A percentile compares a stretch with the other conserved stretches of the same genome.
phyloP scores from a whole-genome alignment of 352 stramenopile genomes.

The Halophytophthora batemanensis region DNA sequence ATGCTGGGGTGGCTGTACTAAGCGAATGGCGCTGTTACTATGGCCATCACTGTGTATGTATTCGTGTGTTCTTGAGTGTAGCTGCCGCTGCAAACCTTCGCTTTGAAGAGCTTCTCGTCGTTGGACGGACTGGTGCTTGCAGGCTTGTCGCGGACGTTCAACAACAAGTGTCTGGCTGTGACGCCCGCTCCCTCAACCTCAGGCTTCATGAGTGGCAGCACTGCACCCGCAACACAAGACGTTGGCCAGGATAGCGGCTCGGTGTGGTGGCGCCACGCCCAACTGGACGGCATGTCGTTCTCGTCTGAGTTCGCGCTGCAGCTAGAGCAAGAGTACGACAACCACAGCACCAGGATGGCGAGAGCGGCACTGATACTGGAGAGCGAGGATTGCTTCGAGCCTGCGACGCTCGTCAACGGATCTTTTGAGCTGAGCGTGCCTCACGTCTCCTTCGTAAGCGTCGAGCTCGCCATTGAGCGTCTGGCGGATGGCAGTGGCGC shows the following conservation, averaged over 20 bases:
- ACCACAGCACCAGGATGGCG: conserved; percentile 16
- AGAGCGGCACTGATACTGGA: conserved; percentile 33
- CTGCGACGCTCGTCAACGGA: conserved; percentile 27
- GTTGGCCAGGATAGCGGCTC: conserved; percentile 23
- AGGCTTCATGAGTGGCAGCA: background rate
- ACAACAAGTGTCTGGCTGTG: conserved; percentile 31
- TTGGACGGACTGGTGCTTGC: conserved; percentile 27
- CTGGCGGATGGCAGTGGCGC: conserved; percentile 20
- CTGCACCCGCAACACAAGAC: conserved; percentile 1
- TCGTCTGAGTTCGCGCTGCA: conserved; percentile 41
- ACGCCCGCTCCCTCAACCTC: background rate
- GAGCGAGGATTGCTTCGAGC: conserved; percentile 27
- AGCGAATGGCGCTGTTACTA: background rate
- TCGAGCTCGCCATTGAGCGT: conserved; percentile 28
- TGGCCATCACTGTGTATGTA: too few relatives aligned
- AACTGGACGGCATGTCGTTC: conserved; percentile 35
- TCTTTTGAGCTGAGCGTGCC: conserved; percentile 35
- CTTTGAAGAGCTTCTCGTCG: conserved; percentile 38
- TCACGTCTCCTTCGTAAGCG: conserved; percentile 18
- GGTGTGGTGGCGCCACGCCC: conserved; percentile 49
- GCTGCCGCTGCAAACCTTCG: conserved; percentile 61
- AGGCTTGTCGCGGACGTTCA: conserved; percentile 20
- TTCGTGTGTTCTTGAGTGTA: conserved; percentile 8
- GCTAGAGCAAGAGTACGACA: conserved; percentile 21
- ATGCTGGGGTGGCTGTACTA: background rate